phyloP scores from a whole-genome alignment of 1,284 basidiomycete species.

The Athelia psychrophila region DNA sequence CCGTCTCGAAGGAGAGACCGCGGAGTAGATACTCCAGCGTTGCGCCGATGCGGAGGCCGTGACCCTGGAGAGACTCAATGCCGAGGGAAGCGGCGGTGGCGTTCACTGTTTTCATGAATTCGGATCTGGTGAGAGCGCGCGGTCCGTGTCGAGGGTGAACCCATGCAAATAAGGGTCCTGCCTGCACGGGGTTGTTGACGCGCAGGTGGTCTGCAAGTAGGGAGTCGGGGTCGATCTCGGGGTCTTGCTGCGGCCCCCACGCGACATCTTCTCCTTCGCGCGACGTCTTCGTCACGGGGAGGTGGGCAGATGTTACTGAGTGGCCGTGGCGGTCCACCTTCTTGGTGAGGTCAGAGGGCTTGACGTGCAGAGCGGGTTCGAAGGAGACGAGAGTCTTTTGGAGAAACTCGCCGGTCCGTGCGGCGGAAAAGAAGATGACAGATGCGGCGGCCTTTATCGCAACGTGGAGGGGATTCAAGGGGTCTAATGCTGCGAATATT shows the following conservation, averaged over 20 bases:
- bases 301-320: conserved; percentile 16
- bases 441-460: conserved; percentile 31
- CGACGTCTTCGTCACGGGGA: conserved; percentile 28
- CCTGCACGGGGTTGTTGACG: conserved; percentile 23
- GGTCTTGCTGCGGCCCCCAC: conserved; percentile 25
- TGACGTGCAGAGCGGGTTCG: conserved; percentile 20
- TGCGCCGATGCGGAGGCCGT: conserved; percentile 8
- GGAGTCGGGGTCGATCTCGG: conserved; percentile 21
- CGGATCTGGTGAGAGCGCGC: not conserved
- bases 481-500: conserved; percentile 15
- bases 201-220: conserved; percentile 24
- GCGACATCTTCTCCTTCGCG: conserved; percentile 20
- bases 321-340: conserved; percentile 13
- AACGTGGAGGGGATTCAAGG: conserved; percentile 22
- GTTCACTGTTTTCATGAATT: not conserved
- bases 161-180: conserved; percentile 24
- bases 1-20: conserved; percentile 12
- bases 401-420: conserved; percentile 23
- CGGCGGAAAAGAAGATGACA: conserved; percentile 26
- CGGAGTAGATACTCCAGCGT: conserved; percentile 8
- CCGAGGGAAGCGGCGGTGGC: not conserved
- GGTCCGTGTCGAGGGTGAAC: conserved; percentile 11
- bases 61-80: not conserved
- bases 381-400: conserved; percentile 32
- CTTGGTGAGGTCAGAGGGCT: conserved; percentile 6